A percentile compares a stretch with the other conserved stretches of the same genome.
These are phyloP conservation scores for Albugo candida DNA, from an alignment of 352 stramenopile species.

Conservation along the genomic window DNA sequence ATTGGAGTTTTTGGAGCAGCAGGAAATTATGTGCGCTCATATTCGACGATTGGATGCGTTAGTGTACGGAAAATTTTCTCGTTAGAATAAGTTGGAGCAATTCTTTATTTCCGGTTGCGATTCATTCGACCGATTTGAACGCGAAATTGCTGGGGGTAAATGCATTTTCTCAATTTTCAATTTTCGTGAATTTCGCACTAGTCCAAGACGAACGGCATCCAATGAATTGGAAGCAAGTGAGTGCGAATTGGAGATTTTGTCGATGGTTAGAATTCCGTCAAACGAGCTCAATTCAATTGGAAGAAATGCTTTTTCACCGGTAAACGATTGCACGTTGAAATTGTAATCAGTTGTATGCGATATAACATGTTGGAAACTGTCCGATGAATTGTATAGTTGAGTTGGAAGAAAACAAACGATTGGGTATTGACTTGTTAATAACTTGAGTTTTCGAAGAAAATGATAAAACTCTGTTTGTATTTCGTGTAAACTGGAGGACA, in stretches of 20 bases:
- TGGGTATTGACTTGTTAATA: no score
- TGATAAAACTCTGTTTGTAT: no score
- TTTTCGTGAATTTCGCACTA: conserved; percentile 48
- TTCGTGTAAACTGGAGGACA: no score
- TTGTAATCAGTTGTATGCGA: conserved; percentile 17
- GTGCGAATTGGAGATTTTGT: conserved; percentile 36
- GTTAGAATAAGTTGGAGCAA: no score
- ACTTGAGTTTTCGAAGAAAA: no score
- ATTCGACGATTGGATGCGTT: no score
- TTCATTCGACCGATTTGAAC: conserved; percentile 5
- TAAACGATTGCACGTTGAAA: conserved; percentile 34
- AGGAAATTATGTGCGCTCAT: no score
- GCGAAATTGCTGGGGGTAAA: conserved; percentile 37
- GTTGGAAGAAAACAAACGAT: no score
- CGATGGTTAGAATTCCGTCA: conserved; percentile 28
- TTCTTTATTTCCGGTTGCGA: no score
- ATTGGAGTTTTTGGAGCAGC: no score
- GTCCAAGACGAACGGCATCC: conserved; percentile 30
- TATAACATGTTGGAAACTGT: not conserved
- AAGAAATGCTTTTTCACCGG: conserved; percentile 30
- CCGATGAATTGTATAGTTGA: not conserved
- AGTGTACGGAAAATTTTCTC: no score
- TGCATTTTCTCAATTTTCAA: conserved; percentile 68
- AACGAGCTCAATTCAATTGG: conserved; percentile 39
- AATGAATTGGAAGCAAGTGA: conserved; percentile 28